Evolutionary conservation across 768 basidiomycete genomes (phyloP).

Genomic region (Floccularia luteovirens): DNA sequence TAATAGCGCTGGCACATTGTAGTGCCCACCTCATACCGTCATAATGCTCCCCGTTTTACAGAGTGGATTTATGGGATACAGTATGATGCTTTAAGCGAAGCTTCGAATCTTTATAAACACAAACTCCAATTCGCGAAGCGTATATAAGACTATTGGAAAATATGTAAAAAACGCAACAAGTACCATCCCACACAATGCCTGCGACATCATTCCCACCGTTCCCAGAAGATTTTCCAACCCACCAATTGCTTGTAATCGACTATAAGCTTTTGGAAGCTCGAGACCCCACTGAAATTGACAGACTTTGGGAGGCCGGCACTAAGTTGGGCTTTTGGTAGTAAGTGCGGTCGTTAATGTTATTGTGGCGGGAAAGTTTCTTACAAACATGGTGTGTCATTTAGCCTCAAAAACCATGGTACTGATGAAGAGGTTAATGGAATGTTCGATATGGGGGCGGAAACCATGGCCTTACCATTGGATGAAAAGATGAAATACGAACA

Average conservation of each 20-base stretch:
- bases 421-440: conserved; percentile 39
- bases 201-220: conserved; percentile 28
- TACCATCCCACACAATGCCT: conserved; percentile 9
- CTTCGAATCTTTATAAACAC: too few species aligned
- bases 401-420: conserved; percentile 50
- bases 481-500: conserved; percentile 54
- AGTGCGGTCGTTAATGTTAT: conserved; percentile 20
- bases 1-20: too few species aligned
- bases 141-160: too few species aligned
- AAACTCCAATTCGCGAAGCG: too few species aligned
- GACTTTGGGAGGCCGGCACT: conserved; percentile 50
- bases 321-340: conserved; percentile 64
- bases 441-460: conserved; percentile 49
- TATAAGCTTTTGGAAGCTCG: conserved; percentile 36
- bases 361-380: too few species aligned
- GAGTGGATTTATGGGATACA: too few species aligned
- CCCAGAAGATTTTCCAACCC: conserved; percentile 43
- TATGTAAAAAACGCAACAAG: too few species aligned
- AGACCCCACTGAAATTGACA: conserved; percentile 35
- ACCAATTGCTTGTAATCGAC: conserved; percentile 50
- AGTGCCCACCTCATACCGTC: too few species aligned
- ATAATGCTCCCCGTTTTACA: too few species aligned
- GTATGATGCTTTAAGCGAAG: too few species aligned
- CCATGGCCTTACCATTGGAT: conserved; percentile 42
- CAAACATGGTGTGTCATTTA: conserved; percentile 12